Evolutionary conservation across 345 rosid genomes (phyloP), one percentile per base, ranked within the genome.

Genomic region (Eutrema japonicum): DNA sequence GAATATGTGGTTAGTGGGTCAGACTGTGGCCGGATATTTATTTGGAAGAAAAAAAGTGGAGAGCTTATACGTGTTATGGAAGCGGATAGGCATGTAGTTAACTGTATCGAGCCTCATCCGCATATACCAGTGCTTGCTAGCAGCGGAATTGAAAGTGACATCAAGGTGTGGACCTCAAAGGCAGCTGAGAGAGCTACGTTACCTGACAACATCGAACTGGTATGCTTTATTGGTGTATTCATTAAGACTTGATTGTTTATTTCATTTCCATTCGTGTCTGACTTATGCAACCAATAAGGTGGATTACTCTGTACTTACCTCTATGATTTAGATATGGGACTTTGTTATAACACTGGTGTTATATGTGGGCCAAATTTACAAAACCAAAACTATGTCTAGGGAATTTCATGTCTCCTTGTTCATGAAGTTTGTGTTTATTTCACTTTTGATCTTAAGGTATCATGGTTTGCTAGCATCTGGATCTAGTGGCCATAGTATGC

Each of bases 1-100:
- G 96, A 95, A 66, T 95, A 89, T 80, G 99, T 95, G 78, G 86
- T 83, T 70, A 95, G 97, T 26, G 99, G 99, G 13, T 95, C 99
- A 37, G 97, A 95, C 75, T 95, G 99, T 80, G 99, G 99, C 30
- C 82, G 91, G 58, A 85, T 91, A 66, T 95, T 95, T 79, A 86
- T 92, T 33, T 95, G 99, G 99, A 88, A 78, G 86, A 95, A 87
- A 71, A 88, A 83, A 71, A 83, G 80, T 12, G 96, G 97, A 62
- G 82, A 87, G 80, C 92, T 90, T 43, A 52, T 92, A 54, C 92
- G 89, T 73, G 89, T 86, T 49, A 88, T 95, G 82, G 87, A 85
- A 82, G 96, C 84, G 9, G 97, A 95, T 82, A 85, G 49, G 75
- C 64, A 84, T 76, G 78, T 87, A n/a, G 97, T 95, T 29, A 95